A percentile compares a stretch with the other conserved stretches of the same genome.
phyloP scores from a whole-genome alignment of 768 basidiomycete genomes.

The Leccinum imitatum region DNA sequence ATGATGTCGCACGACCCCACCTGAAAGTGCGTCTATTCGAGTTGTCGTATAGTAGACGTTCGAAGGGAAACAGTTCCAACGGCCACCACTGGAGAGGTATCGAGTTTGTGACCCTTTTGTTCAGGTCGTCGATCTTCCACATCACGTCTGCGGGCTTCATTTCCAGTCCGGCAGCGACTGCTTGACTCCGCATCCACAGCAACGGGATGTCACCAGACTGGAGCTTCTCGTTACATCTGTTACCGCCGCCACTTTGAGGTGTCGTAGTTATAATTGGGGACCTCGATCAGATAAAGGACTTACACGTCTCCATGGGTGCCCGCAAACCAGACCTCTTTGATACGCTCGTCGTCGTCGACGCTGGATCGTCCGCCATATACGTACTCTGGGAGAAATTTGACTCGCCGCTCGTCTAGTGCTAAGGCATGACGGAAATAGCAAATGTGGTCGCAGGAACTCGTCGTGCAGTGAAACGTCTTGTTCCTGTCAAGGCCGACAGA shows the following conservation, averaged over 20 bases:
- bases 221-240: slow-evolving; percentile 27
- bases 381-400: slow-evolving; percentile 48
- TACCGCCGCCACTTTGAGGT: slow-evolving; percentile 29
- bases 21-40: slow-evolving; percentile 21
- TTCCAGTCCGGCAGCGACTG: slow-evolving; percentile 24
- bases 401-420: slow-evolving; percentile 46
- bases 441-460: slow-evolving; percentile 32
- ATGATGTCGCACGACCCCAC: slow-evolving; percentile 10
- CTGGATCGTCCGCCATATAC: slow-evolving; percentile 29
- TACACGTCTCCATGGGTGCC: slow-evolving; percentile 42
- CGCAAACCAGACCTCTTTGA: slow-evolving; percentile 46
- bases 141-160: slow-evolving; percentile 24
- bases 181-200: slow-evolving; percentile 34
- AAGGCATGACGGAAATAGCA: slow-evolving; percentile 45
- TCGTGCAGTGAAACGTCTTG: slow-evolving; percentile 33
- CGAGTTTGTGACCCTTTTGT: slow-evolving; percentile 20
- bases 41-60: slow-evolving; percentile 28
- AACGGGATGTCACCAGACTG: slow-evolving; percentile 30
- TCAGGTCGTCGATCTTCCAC: slow-evolving; percentile 31
- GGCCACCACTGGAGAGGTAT: slow-evolving; percentile 22
- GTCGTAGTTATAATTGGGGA: neutral
- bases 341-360: slow-evolving; percentile 15
- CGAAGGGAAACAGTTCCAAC: slow-evolving; percentile 25
- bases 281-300: slow-evolving; percentile 5
- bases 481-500: slow-evolving; percentile 39